These are phyloP conservation scores for Prosopis cineraria DNA, from an alignment of 306 rosid genomes.

Conservation along the genomic window DNA sequence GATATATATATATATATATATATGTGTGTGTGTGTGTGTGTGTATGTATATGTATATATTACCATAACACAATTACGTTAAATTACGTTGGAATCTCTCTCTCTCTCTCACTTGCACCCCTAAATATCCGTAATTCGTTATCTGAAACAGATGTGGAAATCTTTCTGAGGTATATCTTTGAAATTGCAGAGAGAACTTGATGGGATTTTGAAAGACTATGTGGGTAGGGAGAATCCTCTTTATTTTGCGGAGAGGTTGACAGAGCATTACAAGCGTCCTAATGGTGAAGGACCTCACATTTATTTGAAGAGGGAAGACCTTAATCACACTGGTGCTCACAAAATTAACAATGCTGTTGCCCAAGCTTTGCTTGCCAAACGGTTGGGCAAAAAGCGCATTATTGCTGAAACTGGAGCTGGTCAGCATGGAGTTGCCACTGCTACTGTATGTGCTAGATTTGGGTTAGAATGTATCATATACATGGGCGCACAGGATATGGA, in stretches of 20 bases:
- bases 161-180: conserved; percentile 32
- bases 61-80: not conserved
- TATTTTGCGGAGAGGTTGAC: conserved; percentile 96
- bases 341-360: conserved; percentile 92
- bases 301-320: conserved; percentile 98
- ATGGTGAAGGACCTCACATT: conserved; percentile 86
- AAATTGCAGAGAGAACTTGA: conserved; percentile 68
- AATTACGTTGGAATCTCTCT: not conserved
- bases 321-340: conserved; percentile 98
- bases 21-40: too few species aligned
- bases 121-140: not conserved
- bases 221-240: conserved; percentile 94
- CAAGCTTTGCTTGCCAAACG: conserved; percentile 94
- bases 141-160: conserved; percentile 10
- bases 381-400: conserved; percentile 83
- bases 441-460: conserved; percentile 94
- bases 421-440: conserved; percentile 99
- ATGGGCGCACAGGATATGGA: conserved; percentile 99
- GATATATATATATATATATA: not conserved
- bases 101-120: too few species aligned
- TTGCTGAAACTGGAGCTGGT: conserved; percentile 98
- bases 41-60: not conserved
- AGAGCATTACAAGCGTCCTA: conserved; percentile 73
- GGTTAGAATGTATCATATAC: conserved; percentile 81
- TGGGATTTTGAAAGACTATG: conserved; percentile 85